phyloP scores from a whole-genome alignment of 805 yeast genomes.

The Schizosaccharomyces japonicus region DNA sequence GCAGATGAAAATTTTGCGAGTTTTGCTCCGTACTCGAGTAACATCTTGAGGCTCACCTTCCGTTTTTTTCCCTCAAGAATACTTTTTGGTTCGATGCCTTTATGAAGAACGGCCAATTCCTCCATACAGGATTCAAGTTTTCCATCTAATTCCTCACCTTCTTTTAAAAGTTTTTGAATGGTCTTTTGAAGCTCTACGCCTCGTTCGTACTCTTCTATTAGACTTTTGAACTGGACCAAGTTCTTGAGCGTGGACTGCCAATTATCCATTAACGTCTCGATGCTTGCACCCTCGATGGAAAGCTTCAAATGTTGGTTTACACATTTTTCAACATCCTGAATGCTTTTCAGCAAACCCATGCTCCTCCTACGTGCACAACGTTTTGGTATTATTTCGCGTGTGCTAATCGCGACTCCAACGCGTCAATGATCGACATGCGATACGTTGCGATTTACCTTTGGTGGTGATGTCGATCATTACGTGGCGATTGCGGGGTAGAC shows the following conservation, averaged over 20 bases:
- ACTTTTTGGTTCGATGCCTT: neutral
- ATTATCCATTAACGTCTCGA: neutral
- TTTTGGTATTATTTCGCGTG: too few species aligned
- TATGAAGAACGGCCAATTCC: neutral
- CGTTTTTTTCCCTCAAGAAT: neutral
- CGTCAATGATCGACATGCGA: too few species aligned
- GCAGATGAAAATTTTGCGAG: constrained; percentile 9
- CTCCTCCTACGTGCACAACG: too few species aligned
- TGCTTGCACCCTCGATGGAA: neutral
- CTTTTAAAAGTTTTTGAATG: neutral
- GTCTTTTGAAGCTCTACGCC: neutral
- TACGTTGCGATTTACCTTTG: too few species aligned
- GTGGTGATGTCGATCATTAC: too few species aligned
- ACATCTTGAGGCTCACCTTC: constrained; percentile 5
- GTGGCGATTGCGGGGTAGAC: too few species aligned
- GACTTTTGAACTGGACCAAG: neutral
- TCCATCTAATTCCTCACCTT: neutral
- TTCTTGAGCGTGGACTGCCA: neutral
- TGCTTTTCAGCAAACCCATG: neutral
- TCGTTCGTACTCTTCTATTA: neutral
- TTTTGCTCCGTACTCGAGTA: constrained; percentile 7
- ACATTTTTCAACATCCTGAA: neutral
- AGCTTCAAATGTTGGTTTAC: neutral
- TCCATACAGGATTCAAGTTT: neutral
- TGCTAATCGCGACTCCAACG: too few species aligned